Base-by-base conservation (phyloP, 805 yeast species). In the Saccharomycopsis fodiens region DNA sequence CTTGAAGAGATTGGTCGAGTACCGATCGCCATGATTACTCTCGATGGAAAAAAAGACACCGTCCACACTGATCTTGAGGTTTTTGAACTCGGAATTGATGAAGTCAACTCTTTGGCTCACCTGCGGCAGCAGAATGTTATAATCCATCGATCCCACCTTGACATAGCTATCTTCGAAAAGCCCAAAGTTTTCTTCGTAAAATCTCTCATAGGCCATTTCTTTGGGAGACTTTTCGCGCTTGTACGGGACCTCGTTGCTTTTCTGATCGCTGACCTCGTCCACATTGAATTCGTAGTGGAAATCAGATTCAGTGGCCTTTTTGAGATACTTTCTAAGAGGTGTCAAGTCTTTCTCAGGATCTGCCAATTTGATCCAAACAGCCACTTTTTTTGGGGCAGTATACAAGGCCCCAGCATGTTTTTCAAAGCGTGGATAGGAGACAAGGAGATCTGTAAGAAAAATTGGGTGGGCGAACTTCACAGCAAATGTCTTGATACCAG, bases 381-480 rank as follows among this genome's bases (percentile, higher is more conserved):
- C 55, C 1, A 65, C 53, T 3, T 41, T 47, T 35, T 58, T 61
- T 3, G 74, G 74, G 7, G 70, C 67, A 4, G 72, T 64, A 30
- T 63, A 62, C 56, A 68, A 56, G 21, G 64, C 46, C 23, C 65
- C 67, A 17, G 64, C 49, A 43, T 63, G 63, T 51, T 65, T 63
- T n/a, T 57, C 53, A 23, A 62, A 62, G 29, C 67, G 54, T 7
- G 65, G 64, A 50, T 69, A 72, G 2, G 55, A 16, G 48, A 69
- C 67, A 4, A 59, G 50, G 10, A 69, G 39, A 25, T 59, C 64
- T 8, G 62, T 64, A 42, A 69, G 46, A 49, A 62, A 64, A 2
- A 68, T 51, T 6, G 73, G 71, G 32, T 66, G 64, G 7, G 58
- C 50, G 42, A 69, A 67, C 44, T 64, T 59, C 12, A 67, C 57